Evolutionary conservation across 495 filamentous ascomycete genomes (phyloP).

Genomic region (Oleoguttula mirabilis): DNA sequence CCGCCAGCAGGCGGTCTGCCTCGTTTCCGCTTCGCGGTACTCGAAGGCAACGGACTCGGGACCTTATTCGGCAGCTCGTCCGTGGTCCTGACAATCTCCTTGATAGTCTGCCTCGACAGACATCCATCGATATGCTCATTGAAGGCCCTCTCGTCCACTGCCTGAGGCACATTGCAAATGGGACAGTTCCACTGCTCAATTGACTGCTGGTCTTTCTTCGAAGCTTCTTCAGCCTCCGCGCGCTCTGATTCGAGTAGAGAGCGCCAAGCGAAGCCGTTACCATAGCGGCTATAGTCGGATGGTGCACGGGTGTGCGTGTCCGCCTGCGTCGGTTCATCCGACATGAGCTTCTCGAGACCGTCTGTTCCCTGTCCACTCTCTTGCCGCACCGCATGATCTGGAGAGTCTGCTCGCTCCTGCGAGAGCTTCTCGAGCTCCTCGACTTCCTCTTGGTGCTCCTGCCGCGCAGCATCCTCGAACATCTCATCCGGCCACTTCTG

Average conservation of each 20-base stretch:
- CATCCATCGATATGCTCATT: conserved; percentile 94
- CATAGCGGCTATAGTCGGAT: conserved; percentile 13
- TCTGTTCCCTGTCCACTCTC: neutral
- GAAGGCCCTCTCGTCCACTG: conserved; percentile 63
- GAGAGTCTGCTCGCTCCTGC: conserved; percentile 40
- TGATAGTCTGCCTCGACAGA: conserved; percentile 73
- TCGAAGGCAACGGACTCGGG: conserved; percentile 1
- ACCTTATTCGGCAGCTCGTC: neutral
- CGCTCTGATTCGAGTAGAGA: conserved; percentile 13
- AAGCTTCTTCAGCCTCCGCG: conserved; percentile 1
- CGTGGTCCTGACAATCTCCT: conserved; percentile 54
- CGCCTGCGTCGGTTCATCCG: neutral
- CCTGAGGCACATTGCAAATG: conserved; percentile 63
- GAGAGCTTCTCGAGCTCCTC: conserved; percentile 50
- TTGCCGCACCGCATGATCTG: neutral
- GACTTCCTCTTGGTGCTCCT: conserved; percentile 55
- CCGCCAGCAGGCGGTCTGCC: conserved; percentile 6
- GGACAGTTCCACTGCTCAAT: conserved; percentile 71
- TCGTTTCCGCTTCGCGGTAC: conserved; percentile 17
- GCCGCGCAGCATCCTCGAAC: conserved; percentile 52
- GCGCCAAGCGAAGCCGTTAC: conserved; percentile 39
- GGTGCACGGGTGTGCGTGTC: conserved; percentile 9
- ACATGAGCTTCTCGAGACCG: neutral
- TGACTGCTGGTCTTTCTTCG: conserved; percentile 21
- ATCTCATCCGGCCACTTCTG: conserved; percentile 58